These are phyloP conservation scores for Albophoma yamanashiensis DNA, from an alignment of 2,329 filamentous ascomycete species.

Conservation along the genomic window DNA sequence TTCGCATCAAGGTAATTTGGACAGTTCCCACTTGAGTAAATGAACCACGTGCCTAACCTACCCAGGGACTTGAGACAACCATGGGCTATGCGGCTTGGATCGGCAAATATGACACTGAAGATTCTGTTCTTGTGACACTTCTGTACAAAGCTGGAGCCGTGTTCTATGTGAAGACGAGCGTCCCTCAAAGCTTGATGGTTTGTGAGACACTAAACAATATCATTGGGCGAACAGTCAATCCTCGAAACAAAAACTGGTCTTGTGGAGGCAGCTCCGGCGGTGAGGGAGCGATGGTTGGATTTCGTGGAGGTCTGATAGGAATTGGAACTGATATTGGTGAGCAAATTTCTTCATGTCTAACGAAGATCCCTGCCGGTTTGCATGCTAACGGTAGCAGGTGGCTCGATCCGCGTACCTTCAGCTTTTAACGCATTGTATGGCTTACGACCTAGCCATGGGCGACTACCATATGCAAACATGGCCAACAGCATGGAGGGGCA, in stretches of 20 bases:
- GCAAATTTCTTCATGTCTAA: background rate
- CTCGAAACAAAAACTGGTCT: slow-evolving; percentile 19
- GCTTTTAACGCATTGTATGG: slow-evolving; percentile 19
- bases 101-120: slow-evolving; percentile 16
- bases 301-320: slow-evolving; percentile 21
- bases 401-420: slow-evolving; percentile 19
- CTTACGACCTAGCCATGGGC: slow-evolving; percentile 12
- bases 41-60: background rate
- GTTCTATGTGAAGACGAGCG: slow-evolving; percentile 13
- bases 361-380: background rate
- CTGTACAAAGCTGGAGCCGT: slow-evolving; percentile 18
- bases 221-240: slow-evolving; percentile 22
- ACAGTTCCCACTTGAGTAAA: too few relatives aligned
- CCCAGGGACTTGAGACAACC: slow-evolving; percentile 32
- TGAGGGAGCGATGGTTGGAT: slow-evolving; percentile 22
- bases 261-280: slow-evolving; percentile 26
- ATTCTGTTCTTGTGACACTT: slow-evolving; percentile 17
- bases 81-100: slow-evolving; percentile 25
- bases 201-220: slow-evolving; percentile 22
- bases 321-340: slow-evolving; percentile 23
- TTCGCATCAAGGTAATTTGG: slow-evolving; percentile 17
- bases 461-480: slow-evolving; percentile 20
- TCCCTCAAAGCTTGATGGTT: slow-evolving; percentile 12
- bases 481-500: slow-evolving; percentile 23
- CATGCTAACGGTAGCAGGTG: slow-evolving; percentile 1